Percentiles rank a stretch among this genome's conserved stretches.
Conservation (phyloP, 1,284 basidiomycete species). For the Anthracocystis setariae region DNA sequence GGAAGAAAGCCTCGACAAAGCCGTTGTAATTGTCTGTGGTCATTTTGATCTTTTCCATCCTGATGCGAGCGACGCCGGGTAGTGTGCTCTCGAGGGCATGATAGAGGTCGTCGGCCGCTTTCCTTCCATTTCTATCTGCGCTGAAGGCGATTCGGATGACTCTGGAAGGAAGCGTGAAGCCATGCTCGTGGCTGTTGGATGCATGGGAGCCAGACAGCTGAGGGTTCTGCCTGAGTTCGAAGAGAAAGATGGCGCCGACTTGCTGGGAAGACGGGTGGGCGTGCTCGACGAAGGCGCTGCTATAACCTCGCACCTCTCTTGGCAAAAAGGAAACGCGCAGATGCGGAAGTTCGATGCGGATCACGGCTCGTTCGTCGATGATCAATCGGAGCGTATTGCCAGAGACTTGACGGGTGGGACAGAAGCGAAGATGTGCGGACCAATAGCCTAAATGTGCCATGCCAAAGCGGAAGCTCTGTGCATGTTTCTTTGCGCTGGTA, state of each 20-base stretch:
- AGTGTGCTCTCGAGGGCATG: slow-evolving; percentile 1
- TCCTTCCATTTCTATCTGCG: not conserved
- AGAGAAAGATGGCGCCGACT: slow-evolving; percentile 3
- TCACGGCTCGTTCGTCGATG: slow-evolving; percentile 9
- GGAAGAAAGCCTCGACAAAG: slow-evolving; percentile 18
- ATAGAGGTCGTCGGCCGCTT: not conserved
- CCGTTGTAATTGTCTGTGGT: slow-evolving; percentile 4
- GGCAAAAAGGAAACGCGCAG: slow-evolving; percentile 17
- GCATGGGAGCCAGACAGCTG: not conserved
- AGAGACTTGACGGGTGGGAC: not conserved
- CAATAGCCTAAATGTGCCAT: slow-evolving; percentile 15
- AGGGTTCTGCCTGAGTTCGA: slow-evolving; percentile 27
- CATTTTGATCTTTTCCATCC: slow-evolving; percentile 2
- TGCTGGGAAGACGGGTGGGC: not conserved
- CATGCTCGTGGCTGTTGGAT: not conserved
- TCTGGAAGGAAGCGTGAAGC: slow-evolving; percentile 9
- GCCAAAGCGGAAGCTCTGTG: slow-evolving; percentile 1
- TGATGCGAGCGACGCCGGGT: not conserved
- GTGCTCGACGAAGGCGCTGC: not conserved
- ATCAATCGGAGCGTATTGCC: not conserved
- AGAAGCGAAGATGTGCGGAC: slow-evolving; percentile 7
- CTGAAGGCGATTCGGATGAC: slow-evolving; percentile 9
- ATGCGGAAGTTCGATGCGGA: not conserved
- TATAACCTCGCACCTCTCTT: slow-evolving; percentile 15
- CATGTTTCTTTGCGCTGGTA: slow-evolving; percentile 2